Percentiles rank a stretch among this genome's conserved stretches.
phyloP scores from a whole-genome alignment of 176 grass and related monocot species.

The barley (Hordeum vulgare) region MorexV3_pseudomolecules_assembly NC_058522.1:67057317-67057816 shows the following conservation, averaged over 20 bases:
- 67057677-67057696: neutral
- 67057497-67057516: neutral
- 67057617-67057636: neutral
- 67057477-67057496: neutral
- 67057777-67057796: neutral
- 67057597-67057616: neutral
- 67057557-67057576: neutral
- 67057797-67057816: neutral
- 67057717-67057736: neutral
- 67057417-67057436: neutral
- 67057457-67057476: neutral
- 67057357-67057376: neutral
- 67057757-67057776: neutral
- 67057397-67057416: neutral
- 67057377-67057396: neutral
- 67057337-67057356: neutral
- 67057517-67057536: neutral
- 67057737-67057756: neutral
- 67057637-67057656: neutral
- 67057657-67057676: neutral
- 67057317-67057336: neutral
- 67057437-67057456: neutral
- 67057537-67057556: neutral
- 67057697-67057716: neutral
- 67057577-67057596: neutral